A percentile compares a stretch with the other conserved stretches of the same genome.
These are phyloP conservation scores for Clonostachys sp. DNA, from an alignment of 2,329 filamentous ascomycete genomes.

Conservation along the genomic window DNA sequence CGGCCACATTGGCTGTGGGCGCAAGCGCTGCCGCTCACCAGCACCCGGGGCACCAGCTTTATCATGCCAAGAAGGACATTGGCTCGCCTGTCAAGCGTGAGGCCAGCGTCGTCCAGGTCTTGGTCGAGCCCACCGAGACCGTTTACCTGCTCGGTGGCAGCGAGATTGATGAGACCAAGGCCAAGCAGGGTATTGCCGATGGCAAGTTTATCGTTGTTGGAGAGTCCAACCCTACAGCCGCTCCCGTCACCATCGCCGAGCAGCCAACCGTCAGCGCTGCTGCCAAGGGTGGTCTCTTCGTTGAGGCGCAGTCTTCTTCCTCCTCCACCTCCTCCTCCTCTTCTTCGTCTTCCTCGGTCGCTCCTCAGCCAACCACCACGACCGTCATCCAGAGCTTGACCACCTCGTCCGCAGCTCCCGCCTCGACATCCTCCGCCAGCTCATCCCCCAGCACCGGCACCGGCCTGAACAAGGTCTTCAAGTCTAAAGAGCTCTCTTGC, in stretches of 20 bases:
- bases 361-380: conserved; percentile 3
- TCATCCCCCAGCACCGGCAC: conserved; percentile 21
- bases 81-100: conserved; percentile 39
- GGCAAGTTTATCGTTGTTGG: conserved; percentile 66
- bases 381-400: conserved; percentile 13
- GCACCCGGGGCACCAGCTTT: conserved; percentile 52
- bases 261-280: conserved; percentile 24
- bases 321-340: conserved; percentile 18
- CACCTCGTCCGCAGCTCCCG: conserved; percentile 7
- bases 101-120: conserved; percentile 46
- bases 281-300: conserved; percentile 40
- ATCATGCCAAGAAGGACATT: conserved; percentile 51
- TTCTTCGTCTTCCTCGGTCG: neutral
- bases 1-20: conserved; percentile 46
- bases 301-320: conserved; percentile 36
- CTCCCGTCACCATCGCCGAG: conserved; percentile 20
- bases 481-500: conserved; percentile 69
- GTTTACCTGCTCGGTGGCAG: conserved; percentile 69
- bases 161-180: conserved; percentile 56
- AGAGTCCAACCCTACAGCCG: conserved; percentile 49
- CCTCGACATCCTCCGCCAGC: conserved; percentile 14
- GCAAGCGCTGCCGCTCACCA: conserved; percentile 56
- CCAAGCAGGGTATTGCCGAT: conserved; percentile 65
- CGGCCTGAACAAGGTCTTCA: conserved; percentile 67
- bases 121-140: conserved; percentile 58